These are phyloP conservation scores for Talaromyces pinophilus DNA, from an alignment of 2,329 filamentous ascomycete genomes.

Conservation along the genomic window DNA sequence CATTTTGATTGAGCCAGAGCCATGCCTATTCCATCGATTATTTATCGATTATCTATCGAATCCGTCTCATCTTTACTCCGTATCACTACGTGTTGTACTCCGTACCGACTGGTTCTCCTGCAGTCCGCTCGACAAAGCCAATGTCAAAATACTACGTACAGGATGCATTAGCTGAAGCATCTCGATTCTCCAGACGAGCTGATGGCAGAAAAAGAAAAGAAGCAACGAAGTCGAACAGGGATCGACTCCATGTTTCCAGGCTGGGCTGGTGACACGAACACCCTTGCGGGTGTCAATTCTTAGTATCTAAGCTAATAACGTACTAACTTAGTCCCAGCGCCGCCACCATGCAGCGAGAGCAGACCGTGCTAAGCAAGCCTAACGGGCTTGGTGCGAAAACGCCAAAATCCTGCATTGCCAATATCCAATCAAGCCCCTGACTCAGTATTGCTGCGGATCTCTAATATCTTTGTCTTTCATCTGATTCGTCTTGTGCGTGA, in stretches of 20 bases:
- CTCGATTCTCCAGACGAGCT: background rate
- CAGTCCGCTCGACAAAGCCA: background rate
- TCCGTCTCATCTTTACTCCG: background rate
- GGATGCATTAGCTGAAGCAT: background rate
- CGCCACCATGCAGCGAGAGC: slow-evolving; percentile 12
- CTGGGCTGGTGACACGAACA: slow-evolving; percentile 8
- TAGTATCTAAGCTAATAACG: background rate
- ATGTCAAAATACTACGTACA: background rate
- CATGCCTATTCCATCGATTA: background rate
- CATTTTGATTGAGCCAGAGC: background rate
- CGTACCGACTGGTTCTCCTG: background rate
- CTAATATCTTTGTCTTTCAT: background rate
- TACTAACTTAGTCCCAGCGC: slow-evolving; percentile 12
- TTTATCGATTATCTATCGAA: background rate
- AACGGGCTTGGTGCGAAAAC: slow-evolving; percentile 11
- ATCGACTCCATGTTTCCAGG: slow-evolving; percentile 9
- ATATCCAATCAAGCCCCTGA: slow-evolving; percentile 16
- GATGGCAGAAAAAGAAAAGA: background rate
- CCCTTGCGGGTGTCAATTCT: slow-evolving; percentile 14
- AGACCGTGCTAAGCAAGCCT: slow-evolving; percentile 18
- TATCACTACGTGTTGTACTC: background rate
- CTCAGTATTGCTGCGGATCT: slow-evolving; percentile 14
- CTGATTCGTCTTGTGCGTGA: slow-evolving; percentile 17
- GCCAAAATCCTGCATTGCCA: background rate
- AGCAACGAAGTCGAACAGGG: background rate